A percentile compares a stretch with the other conserved stretches of the same genome.
Conservation (phyloP, 139 green algal genomes). For the Chlorella sorokiniana region DNA sequence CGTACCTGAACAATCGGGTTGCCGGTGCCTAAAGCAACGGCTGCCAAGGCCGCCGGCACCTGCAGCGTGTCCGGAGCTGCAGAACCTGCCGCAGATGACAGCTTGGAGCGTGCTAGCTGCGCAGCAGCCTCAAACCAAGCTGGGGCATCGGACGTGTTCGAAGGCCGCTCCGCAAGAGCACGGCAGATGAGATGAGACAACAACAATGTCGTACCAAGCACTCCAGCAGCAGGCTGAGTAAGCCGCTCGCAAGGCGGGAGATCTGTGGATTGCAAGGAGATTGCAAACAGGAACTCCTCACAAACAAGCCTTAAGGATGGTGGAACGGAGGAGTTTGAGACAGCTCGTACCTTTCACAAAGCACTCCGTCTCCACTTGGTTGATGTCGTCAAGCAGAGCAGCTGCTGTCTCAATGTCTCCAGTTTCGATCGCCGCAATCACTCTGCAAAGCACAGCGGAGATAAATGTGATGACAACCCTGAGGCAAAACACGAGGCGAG, state of each 20-base stretch:
- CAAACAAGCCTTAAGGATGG: too few relatives aligned
- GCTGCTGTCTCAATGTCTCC: slow-evolving; percentile 10
- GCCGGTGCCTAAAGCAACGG: slow-evolving; percentile 23
- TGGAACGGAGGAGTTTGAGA: too few relatives aligned
- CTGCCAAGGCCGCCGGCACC: slow-evolving; percentile 20
- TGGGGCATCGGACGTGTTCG: slow-evolving; percentile 45
- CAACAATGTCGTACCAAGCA: slow-evolving; percentile 31
- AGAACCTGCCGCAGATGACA: not conserved
- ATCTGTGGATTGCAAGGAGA: slow-evolving; percentile 25
- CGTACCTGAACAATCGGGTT: slow-evolving; percentile 16
- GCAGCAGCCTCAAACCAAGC: slow-evolving; percentile 56
- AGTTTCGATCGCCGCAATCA: slow-evolving; percentile 15
- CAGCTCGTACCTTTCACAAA: slow-evolving; percentile 4
- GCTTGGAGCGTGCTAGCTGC: slow-evolving; percentile 9
- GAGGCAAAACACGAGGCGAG: not conserved
- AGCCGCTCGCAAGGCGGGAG: slow-evolving; percentile 36
- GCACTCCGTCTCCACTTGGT: slow-evolving; percentile 1
- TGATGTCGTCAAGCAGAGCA: slow-evolving; percentile 6
- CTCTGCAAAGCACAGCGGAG: not conserved
- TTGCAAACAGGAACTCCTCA: not conserved
- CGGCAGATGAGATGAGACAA: slow-evolving; percentile 58
- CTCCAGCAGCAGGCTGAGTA: not conserved
- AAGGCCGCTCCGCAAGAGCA: slow-evolving; percentile 41
- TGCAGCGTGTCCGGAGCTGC: slow-evolving; percentile 46
- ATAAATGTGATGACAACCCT: not conserved